phyloP scores from a whole-genome alignment of 2,329 filamentous ascomycete genomes.

The Graphium sp. region DNA sequence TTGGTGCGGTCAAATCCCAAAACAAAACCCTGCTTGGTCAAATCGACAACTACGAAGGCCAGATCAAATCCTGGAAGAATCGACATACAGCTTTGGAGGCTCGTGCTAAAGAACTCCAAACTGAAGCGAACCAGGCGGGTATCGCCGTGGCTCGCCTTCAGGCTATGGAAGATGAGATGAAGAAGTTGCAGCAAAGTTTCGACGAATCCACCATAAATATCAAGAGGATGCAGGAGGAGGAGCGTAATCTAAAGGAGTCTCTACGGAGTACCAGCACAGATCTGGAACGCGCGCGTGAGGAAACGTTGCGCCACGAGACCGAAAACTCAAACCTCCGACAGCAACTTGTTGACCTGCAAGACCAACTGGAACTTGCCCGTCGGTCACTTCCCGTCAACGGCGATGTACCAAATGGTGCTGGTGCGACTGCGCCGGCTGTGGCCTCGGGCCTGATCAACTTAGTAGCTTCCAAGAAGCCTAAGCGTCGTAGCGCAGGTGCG shows the following conservation, averaged over 20 bases:
- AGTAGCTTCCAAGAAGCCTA: slow-evolving; percentile 92
- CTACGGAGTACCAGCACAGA: slow-evolving; percentile 66
- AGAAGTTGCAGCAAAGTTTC: slow-evolving; percentile 73
- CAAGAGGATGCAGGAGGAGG: slow-evolving; percentile 89
- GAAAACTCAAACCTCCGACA: slow-evolving; percentile 77
- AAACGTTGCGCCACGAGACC: slow-evolving; percentile 59
- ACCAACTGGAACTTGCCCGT: slow-evolving; percentile 80
- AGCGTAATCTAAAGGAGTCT: slow-evolving; percentile 69
- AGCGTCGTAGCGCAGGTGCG: slow-evolving; percentile 78
- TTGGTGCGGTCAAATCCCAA: slow-evolving; percentile 83
- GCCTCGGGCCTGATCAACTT: slow-evolving; percentile 82
- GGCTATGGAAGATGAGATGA: slow-evolving; percentile 92
- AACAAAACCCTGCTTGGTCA: slow-evolving; percentile 82
- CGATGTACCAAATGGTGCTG: slow-evolving; percentile 21
- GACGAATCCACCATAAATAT: slow-evolving; percentile 82
- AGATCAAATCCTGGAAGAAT: slow-evolving; percentile 92
- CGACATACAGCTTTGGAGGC: slow-evolving; percentile 81
- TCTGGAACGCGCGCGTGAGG: slow-evolving; percentile 60
- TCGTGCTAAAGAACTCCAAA: slow-evolving; percentile 83
- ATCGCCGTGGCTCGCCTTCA: slow-evolving; percentile 82
- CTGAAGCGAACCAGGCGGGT: slow-evolving; percentile 93
- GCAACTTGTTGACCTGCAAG: slow-evolving; percentile 77
- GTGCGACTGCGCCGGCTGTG: slow-evolving; percentile 25
- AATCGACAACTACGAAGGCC: slow-evolving; percentile 88
- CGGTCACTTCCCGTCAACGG: slow-evolving; percentile 62